Evolutionary conservation across 2,329 filamentous ascomycete genomes (phyloP).

Genomic region (Thielaviopsis populi): DNA sequence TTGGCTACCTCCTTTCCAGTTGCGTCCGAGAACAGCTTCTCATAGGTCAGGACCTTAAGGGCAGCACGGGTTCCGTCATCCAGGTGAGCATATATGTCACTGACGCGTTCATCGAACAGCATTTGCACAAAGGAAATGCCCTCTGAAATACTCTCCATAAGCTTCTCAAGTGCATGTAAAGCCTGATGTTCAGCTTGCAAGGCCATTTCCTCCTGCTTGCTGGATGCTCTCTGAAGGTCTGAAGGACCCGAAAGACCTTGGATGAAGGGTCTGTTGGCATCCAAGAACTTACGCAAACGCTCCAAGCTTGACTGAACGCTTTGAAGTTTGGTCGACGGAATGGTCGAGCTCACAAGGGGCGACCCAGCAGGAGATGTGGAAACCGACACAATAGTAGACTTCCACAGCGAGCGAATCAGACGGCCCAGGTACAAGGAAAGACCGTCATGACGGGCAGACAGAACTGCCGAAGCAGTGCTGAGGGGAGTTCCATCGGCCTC

Average conservation of each 20-base stretch:
- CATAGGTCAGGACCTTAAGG: constrained; percentile 67
- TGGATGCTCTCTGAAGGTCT: constrained; percentile 60
- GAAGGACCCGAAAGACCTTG: constrained; percentile 87
- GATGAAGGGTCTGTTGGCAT: constrained; percentile 78
- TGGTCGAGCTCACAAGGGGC: constrained; percentile 49
- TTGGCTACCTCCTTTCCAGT: constrained; percentile 82
- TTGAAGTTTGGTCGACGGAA: constrained; percentile 53
- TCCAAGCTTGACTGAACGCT: constrained; percentile 68
- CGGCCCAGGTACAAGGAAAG: constrained; percentile 76
- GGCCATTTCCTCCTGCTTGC: constrained; percentile 79
- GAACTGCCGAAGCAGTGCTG: constrained; percentile 65
- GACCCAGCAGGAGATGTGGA: constrained; percentile 39
- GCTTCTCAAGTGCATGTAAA: constrained; percentile 66
- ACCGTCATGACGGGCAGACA: constrained; percentile 80
- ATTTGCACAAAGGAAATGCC: constrained; percentile 93
- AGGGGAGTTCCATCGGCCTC: constrained; percentile 59
- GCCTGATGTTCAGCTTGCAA: constrained; percentile 90
- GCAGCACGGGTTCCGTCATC: constrained; percentile 53
- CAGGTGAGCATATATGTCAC: constrained; percentile 69
- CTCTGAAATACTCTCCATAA: constrained; percentile 85
- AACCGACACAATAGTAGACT: constrained; percentile 52
- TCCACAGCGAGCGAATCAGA: constrained; percentile 82
- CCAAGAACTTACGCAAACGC: constrained; percentile 65
- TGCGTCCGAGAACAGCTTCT: constrained; percentile 66
- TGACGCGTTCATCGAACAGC: constrained; percentile 81